phyloP scores from a whole-genome alignment of 768 basidiomycete species.

The Hericium erinaceus region DNA sequence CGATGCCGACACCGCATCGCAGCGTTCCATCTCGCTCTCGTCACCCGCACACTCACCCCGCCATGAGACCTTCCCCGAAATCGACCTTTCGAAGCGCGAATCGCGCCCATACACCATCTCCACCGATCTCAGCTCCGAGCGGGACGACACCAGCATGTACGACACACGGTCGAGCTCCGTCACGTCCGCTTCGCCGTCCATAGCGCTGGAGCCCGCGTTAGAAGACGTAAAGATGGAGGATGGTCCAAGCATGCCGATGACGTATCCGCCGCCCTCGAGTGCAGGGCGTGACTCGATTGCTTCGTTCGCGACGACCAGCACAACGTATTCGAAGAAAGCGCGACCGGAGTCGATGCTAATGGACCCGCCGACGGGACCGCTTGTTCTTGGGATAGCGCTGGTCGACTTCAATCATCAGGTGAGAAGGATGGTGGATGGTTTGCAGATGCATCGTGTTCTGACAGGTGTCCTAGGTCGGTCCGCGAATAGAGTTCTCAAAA shows the following conservation, averaged over 20 bases:
- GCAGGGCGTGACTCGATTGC: constrained; percentile 41
- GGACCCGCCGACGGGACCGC: constrained; percentile 45
- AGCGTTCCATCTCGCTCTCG: constrained; percentile 67
- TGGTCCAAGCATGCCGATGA: constrained; percentile 15
- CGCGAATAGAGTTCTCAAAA: constrained; percentile 76
- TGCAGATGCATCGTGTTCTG: constrained; percentile 1
- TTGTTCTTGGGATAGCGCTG: constrained; percentile 82
- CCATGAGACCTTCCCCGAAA: constrained; percentile 21
- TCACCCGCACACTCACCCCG: constrained; percentile 51
- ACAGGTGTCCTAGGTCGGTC: constrained; percentile 59
- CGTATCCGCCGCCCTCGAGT: constrained; percentile 48
- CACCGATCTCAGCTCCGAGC: constrained; percentile 8
- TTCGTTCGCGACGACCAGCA: constrained; percentile 50
- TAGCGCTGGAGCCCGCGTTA: not conserved
- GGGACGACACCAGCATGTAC: constrained; percentile 6
- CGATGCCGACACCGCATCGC: constrained; percentile 72
- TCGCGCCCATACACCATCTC: constrained; percentile 34
- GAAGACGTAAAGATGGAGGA: constrained; percentile 3
- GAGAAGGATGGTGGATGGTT: constrained; percentile 18
- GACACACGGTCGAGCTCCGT: constrained; percentile 5
- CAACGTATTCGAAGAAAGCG: constrained; percentile 48
- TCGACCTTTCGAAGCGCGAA: constrained; percentile 24
- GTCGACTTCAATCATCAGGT: constrained; percentile 95
- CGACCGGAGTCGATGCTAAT: constrained; percentile 73
- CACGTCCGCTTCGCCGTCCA: constrained; percentile 1